Evolutionary conservation across 768 basidiomycete genomes (phyloP).

Genomic region (Auriscalpium microsporum): DNA sequence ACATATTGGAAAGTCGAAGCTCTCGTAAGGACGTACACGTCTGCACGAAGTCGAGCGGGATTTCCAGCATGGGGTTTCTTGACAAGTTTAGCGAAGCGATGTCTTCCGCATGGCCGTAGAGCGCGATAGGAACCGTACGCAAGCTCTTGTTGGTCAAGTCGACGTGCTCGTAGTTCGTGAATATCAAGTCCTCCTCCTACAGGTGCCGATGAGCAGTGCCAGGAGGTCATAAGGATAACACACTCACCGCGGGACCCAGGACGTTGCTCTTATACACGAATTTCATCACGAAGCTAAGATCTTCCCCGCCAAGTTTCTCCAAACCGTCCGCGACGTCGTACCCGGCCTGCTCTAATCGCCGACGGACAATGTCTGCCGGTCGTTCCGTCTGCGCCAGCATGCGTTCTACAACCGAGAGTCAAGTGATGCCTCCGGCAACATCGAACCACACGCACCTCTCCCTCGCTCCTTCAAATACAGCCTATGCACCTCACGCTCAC

Average conservation of each 20-base stretch:
- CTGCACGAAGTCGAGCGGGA: conserved; percentile 94
- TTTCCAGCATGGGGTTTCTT: conserved; percentile 91
- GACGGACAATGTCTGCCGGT: conserved; percentile 77
- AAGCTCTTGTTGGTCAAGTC: conserved; percentile 77
- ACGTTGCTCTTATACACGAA: conserved; percentile 83
- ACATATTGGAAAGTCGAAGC: conserved; percentile 83
- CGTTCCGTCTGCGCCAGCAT: conserved; percentile 72
- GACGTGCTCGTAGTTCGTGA: conserved; percentile 67
- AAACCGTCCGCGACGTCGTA: conserved; percentile 76
- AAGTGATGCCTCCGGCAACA: neutral
- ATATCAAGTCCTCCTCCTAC: conserved; percentile 66
- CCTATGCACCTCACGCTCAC: conserved; percentile 52
- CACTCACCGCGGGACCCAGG: conserved; percentile 52
- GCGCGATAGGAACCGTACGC: conserved; percentile 78
- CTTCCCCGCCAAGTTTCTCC: conserved; percentile 68
- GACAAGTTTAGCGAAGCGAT: conserved; percentile 85
- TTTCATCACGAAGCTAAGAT: conserved; percentile 76
- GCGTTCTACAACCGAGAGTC: conserved; percentile 48
- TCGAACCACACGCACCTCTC: conserved; percentile 37
- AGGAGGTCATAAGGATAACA: neutral
- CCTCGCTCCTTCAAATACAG: conserved; percentile 71
- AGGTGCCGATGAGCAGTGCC: neutral
- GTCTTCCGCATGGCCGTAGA: conserved; percentile 76
- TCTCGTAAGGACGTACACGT: conserved; percentile 77
- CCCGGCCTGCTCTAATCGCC: conserved; percentile 82